Percentiles rank a stretch among this genome's conserved stretches.
Conservation (phyloP, 768 basidiomycete genomes). For the Termitomyces eurrhizus region DNA sequence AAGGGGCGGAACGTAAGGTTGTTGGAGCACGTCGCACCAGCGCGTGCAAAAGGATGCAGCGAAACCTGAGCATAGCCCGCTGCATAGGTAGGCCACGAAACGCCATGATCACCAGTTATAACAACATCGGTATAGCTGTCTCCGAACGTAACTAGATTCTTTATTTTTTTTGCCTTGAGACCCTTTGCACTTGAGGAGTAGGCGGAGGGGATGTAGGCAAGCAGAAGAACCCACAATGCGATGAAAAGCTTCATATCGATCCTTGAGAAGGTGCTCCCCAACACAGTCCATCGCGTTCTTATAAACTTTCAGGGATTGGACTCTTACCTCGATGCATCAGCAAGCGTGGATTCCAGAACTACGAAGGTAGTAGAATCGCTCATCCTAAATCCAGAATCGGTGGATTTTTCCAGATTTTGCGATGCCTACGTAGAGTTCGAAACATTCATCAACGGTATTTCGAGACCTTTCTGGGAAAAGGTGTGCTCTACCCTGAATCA, state of each 20-base stretch:
- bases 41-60: conserved; percentile 54
- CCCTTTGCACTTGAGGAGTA: conserved; percentile 14
- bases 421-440: neutral
- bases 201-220: neutral
- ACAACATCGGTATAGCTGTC: conserved; percentile 62
- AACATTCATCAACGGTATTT: neutral
- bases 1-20: conserved; percentile 53
- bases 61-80: conserved; percentile 49
- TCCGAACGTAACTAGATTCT: conserved; percentile 64
- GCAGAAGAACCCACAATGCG: neutral
- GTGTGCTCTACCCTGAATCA: neutral
- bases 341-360: neutral
- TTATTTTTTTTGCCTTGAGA: conserved; percentile 43
- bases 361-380: neutral
- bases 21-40: conserved; percentile 67
- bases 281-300: neutral
- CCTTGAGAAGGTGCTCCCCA: neutral
- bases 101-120: conserved; percentile 35
- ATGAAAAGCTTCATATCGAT: conserved; percentile 5
- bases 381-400: neutral
- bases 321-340: neutral
- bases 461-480: neutral
- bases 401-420: neutral
- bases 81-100: conserved; percentile 59
- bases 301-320: neutral